Evolutionary conservation across 2,329 filamentous ascomycete genomes (phyloP).

Genomic region (Cladophialophora carrionii): DNA sequence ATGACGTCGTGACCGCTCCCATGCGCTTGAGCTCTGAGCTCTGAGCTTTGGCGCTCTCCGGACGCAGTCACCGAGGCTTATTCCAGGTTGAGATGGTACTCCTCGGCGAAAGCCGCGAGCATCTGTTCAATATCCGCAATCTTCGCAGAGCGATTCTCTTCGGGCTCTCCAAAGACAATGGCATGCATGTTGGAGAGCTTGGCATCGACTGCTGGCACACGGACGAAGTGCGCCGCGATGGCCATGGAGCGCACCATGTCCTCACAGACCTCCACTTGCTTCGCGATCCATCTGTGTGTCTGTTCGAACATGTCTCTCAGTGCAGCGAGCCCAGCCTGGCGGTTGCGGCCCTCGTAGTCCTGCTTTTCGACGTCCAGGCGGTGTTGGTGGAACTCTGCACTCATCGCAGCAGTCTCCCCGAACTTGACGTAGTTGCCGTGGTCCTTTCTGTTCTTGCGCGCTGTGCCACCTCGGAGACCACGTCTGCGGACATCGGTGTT

Average conservation of each 20-base stretch:
- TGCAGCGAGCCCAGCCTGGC: constrained; percentile 6
- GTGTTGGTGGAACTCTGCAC: constrained; percentile 1
- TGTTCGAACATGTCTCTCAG: constrained; percentile 7
- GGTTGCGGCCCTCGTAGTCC: constrained; percentile 18
- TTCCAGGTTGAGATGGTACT: not conserved
- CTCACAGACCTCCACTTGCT: not conserved
- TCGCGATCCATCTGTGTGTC: not conserved
- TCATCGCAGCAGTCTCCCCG: not conserved
- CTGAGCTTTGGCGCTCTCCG: not conserved
- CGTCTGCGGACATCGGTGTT: constrained; percentile 23
- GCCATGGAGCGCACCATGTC: not conserved
- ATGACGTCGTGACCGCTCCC: not conserved
- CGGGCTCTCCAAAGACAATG: not conserved
- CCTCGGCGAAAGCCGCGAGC: not conserved
- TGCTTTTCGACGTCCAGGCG: constrained; percentile 21
- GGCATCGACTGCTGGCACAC: not conserved
- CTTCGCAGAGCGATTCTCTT: not conserved
- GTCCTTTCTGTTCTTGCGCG: constrained; percentile 19
- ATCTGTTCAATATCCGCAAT: not conserved
- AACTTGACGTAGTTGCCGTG: constrained; percentile 15
- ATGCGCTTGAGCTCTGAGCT: too few relatives aligned
- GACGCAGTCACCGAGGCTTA: not conserved
- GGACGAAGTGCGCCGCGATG: not conserved
- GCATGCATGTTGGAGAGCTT: not conserved
- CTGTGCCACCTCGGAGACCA: constrained; percentile 26